Evolutionary conservation across 2,329 filamentous ascomycete species (phyloP).

Genomic region (Trichocomaceae sp.): DNA sequence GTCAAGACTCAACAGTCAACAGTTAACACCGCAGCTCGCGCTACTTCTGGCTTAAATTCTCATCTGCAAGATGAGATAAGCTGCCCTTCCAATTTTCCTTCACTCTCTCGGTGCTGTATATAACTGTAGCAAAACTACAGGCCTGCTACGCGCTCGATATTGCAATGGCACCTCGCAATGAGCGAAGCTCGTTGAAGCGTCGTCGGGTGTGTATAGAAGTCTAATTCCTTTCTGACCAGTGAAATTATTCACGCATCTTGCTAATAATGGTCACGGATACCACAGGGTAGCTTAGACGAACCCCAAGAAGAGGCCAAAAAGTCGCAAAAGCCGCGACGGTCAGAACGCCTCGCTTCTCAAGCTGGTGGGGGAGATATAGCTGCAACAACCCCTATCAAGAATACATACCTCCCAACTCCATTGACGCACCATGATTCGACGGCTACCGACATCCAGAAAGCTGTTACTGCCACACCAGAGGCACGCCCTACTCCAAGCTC

Average conservation of each 20-base stretch:
- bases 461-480: conserved; percentile 64
- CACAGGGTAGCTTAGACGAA: conserved; percentile 57
- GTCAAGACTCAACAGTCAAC: too few relatives aligned
- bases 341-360: conserved; percentile 62
- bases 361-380: conserved; percentile 47
- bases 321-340: conserved; percentile 77
- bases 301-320: conserved; percentile 50
- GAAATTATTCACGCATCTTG: background rate
- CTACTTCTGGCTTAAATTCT: background rate
- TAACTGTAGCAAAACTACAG: background rate
- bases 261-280: background rate
- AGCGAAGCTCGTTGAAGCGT: conserved; percentile 83
- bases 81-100: background rate
- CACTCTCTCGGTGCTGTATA: background rate
- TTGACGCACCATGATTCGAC: conserved; percentile 63
- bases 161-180: conserved; percentile 45
- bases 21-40: background rate
- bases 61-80: conserved; percentile 2
- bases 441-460: conserved; percentile 57
- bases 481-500: conserved; percentile 44
- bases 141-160: background rate
- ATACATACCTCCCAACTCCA: conserved; percentile 72
- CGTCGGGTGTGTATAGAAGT: conserved; percentile 62
- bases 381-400: conserved; percentile 45
- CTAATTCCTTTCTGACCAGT: conserved; percentile 16